phyloP scores from a whole-genome alignment of 352 stramenopile species.

The Bremia lactucae region DNA sequence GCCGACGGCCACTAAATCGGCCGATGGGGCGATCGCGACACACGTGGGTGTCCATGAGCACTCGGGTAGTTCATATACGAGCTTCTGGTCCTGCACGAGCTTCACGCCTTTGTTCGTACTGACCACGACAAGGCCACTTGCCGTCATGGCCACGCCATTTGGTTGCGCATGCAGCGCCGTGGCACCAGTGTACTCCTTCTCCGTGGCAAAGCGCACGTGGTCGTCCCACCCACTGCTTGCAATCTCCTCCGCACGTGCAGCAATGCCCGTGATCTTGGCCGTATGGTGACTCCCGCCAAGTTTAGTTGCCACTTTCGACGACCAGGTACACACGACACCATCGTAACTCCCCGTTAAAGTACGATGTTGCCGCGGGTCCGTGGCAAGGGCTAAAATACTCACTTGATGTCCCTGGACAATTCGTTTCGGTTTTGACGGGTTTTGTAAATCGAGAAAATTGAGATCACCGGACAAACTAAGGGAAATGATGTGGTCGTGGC shows the following conservation, averaged over 20 bases:
- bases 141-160: constrained; percentile 48
- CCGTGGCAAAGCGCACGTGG: constrained; percentile 62
- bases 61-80: constrained; percentile 68
- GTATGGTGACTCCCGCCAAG: constrained; percentile 41
- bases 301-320: constrained; percentile 38
- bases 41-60: constrained; percentile 73
- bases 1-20: constrained; percentile 67
- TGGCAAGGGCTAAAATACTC: constrained; percentile 82
- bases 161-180: constrained; percentile 58
- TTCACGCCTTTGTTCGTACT: constrained; percentile 82
- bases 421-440: constrained; percentile 58
- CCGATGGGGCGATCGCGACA: constrained; percentile 56
- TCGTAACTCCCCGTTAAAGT: constrained; percentile 92
- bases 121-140: constrained; percentile 44
- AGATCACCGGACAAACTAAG: constrained; percentile 79
- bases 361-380: constrained; percentile 50
- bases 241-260: constrained; percentile 47
- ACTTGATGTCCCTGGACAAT: constrained; percentile 88
- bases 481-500: constrained; percentile 69
- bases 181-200: constrained; percentile 46
- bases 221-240: constrained; percentile 89
- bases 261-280: constrained; percentile 76
- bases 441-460: constrained; percentile 63
- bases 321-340: constrained; percentile 88
- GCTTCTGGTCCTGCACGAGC: constrained; percentile 50